A percentile compares a stretch with the other conserved stretches of the same genome.
phyloP scores from a whole-genome alignment of 1,284 basidiomycete species.

The Malassezia dermatis region DNA sequence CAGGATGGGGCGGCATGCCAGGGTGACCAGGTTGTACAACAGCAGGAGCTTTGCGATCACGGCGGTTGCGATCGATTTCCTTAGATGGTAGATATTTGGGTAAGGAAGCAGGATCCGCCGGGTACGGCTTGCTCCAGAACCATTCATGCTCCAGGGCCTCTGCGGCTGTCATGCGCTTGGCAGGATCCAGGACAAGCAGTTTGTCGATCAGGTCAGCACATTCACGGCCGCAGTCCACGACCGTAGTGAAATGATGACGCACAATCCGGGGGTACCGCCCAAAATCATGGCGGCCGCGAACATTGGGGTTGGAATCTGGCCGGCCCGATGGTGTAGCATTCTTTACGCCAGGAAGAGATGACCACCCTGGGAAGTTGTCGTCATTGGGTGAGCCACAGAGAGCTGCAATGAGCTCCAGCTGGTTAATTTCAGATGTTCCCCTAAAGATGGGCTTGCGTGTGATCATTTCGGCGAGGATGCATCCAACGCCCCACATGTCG shows the following conservation, averaged over 20 bases:
- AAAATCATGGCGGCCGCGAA: conserved; percentile 33
- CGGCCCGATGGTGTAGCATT: conserved; percentile 38
- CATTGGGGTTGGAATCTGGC: conserved; percentile 28
- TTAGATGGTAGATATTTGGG: conserved; percentile 44
- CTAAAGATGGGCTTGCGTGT: conserved; percentile 73
- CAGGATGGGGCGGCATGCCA: background rate
- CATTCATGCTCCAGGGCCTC: conserved; percentile 41
- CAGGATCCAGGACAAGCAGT: conserved; percentile 39
- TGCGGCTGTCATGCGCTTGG: conserved; percentile 35
- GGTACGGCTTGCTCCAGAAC: conserved; percentile 43
- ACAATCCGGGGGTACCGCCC: conserved; percentile 25
- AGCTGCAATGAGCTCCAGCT: conserved; percentile 76
- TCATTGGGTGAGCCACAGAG: conserved; percentile 80
- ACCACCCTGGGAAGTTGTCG: conserved; percentile 64
- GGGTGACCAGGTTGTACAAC: background rate
- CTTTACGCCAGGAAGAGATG: conserved; percentile 50
- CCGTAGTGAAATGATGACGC: conserved; percentile 24
- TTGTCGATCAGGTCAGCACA: conserved; percentile 43
- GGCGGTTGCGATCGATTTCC: conserved; percentile 35
- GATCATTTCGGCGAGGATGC: conserved; percentile 94
- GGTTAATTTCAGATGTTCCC: conserved; percentile 77
- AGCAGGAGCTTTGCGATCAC: conserved; percentile 20
- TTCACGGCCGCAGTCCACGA: conserved; percentile 22
- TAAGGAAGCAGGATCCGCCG: conserved; percentile 36
- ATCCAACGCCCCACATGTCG: conserved; percentile 98